These are phyloP conservation scores for Lepidium campestre DNA, from an alignment of 441 rosid species.

Conservation along the genomic window DNA sequence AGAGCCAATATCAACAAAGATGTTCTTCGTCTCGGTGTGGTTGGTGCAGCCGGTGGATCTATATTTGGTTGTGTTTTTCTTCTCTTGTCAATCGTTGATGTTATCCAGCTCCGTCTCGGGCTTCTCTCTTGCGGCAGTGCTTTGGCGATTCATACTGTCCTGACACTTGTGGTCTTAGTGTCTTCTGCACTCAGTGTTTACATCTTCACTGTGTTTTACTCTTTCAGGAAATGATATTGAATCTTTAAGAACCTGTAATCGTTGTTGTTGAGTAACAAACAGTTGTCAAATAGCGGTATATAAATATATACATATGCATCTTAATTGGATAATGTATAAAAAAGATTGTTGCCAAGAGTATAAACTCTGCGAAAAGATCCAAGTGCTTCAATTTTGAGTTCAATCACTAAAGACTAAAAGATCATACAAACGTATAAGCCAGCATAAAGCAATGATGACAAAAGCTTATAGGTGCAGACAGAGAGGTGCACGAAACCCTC, in stretches of 20 bases:
- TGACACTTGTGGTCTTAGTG: constrained; percentile 25
- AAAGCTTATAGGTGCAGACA: too few species aligned
- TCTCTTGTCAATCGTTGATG: constrained; percentile 23
- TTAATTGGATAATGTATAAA: neutral
- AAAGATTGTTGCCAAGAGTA: neutral
- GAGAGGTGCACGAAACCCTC: too few species aligned
- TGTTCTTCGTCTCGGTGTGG: constrained; percentile 26
- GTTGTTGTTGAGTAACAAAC: neutral
- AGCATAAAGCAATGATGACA: too few species aligned
- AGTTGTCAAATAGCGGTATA: neutral
- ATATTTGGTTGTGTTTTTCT: constrained; percentile 24
- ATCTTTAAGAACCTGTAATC: neutral
- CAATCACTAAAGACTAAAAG: too few species aligned
- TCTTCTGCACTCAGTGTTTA: constrained; percentile 27
- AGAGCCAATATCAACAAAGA: constrained; percentile 19
- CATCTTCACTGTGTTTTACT: constrained; percentile 26
- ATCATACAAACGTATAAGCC: too few species aligned
- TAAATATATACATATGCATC: neutral
- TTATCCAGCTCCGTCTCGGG: constrained; percentile 24
- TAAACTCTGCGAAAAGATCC: neutral
- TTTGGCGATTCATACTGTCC: constrained; percentile 10
- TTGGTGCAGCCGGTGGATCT: constrained; percentile 27
- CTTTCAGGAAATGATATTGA: constrained; percentile 23
- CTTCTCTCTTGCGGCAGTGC: constrained; percentile 23
- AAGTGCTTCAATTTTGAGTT: too few species aligned